phyloP scores from a whole-genome alignment of 2,329 filamentous ascomycete species.

The Blastomyces gilchristii region DNA sequence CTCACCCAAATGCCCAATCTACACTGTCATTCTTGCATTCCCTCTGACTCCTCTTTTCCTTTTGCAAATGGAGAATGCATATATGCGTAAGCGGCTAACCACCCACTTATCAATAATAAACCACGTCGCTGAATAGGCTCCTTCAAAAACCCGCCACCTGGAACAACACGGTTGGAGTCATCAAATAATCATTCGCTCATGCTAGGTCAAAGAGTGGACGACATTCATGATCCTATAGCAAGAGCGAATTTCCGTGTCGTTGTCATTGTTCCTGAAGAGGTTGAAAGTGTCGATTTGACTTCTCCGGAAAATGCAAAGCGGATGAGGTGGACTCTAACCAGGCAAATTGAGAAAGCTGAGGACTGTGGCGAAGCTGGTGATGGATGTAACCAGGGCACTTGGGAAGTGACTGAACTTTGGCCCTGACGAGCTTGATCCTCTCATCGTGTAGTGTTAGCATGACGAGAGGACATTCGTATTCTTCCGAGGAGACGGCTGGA shows the following conservation, averaged over 20 bases:
- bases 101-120: not conserved
- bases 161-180: constrained; percentile 47
- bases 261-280: constrained; percentile 68
- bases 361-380: constrained; percentile 8
- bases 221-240: constrained; percentile 59
- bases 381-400: constrained; percentile 33
- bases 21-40: not conserved
- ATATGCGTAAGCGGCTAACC: constrained; percentile 1
- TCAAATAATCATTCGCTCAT: constrained; percentile 37
- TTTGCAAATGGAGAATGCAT: constrained; percentile 3
- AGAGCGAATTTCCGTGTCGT: constrained; percentile 74
- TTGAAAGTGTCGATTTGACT: constrained; percentile 64
- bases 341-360: constrained; percentile 31
- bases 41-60: not conserved
- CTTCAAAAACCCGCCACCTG: constrained; percentile 63
- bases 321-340: constrained; percentile 56
- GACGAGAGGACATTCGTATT: not conserved
- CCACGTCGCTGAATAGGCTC: constrained; percentile 37
- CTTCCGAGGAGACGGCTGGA: not conserved
- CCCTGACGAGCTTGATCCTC: constrained; percentile 29
- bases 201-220: constrained; percentile 55
- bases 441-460: not conserved
- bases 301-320: constrained; percentile 54
- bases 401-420: constrained; percentile 64
- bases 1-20: not conserved